phyloP scores from a whole-genome alignment of 306 rosid species.

The Cicer chorassanicum region DNA sequence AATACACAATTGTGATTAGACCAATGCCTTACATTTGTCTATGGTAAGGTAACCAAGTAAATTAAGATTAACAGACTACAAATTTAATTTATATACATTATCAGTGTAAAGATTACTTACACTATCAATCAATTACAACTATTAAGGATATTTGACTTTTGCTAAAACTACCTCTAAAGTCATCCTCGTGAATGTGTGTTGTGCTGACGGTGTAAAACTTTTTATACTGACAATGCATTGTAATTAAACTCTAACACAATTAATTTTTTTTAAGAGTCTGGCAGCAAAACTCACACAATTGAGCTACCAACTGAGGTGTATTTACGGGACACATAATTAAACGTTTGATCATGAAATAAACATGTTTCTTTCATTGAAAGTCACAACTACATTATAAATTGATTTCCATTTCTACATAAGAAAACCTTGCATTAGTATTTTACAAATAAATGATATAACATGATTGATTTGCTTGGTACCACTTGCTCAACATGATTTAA shows the following conservation, averaged over 20 bases:
- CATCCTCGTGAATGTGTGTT: too few relatives aligned
- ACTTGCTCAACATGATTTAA: slow-evolving; percentile 16
- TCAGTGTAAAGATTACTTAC: too few relatives aligned
- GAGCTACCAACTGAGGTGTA: too few relatives aligned
- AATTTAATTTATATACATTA: too few relatives aligned
- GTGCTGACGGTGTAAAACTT: too few relatives aligned
- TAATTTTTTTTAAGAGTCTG: too few relatives aligned
- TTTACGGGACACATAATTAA: not conserved
- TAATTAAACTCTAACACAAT: too few relatives aligned
- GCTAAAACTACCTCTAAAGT: too few relatives aligned
- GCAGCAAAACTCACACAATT: too few relatives aligned
- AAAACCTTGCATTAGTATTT: slow-evolving; percentile 6
- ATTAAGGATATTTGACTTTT: too few relatives aligned
- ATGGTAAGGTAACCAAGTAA: slow-evolving; percentile 24
- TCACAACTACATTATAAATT: slow-evolving; percentile 2
- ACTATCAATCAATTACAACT: too few relatives aligned
- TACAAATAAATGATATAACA: not conserved
- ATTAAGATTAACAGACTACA: not conserved
- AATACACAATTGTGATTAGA: slow-evolving; percentile 18
- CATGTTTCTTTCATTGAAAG: not conserved
- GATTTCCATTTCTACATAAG: not conserved
- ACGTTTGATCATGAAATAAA: slow-evolving; percentile 2
- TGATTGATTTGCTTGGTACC: not conserved
- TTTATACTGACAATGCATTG: too few relatives aligned
- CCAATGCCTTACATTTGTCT: not conserved